Percentiles rank a stretch among this genome's conserved stretches.
Conservation (phyloP, 2,329 filamentous ascomycete species). For the Fonsecaea nubica region DNA sequence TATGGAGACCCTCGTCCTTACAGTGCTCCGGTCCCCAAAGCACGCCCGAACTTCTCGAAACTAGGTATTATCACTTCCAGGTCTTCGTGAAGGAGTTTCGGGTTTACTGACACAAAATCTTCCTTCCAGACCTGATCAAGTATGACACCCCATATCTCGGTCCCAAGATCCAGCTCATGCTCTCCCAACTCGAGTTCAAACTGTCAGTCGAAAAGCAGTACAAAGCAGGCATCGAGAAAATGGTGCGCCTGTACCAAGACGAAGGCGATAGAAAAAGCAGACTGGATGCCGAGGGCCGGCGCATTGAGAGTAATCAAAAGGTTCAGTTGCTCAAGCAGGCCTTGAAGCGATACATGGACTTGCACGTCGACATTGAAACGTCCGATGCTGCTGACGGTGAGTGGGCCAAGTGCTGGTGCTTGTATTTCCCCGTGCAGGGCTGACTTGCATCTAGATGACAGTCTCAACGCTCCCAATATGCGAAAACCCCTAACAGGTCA, state of each 20-base stretch:
- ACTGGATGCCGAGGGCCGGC: constrained; percentile 85
- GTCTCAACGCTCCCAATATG: constrained; percentile 91
- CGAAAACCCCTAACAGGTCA: constrained; percentile 95
- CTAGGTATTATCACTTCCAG: constrained; percentile 68
- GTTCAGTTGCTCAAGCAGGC: constrained; percentile 95
- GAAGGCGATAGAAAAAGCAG: constrained; percentile 96
- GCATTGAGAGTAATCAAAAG: constrained; percentile 96
- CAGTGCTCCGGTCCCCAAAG: constrained; percentile 68
- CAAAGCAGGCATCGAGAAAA: constrained; percentile 98
- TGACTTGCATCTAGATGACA: constrained; percentile 72
- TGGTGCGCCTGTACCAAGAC: constrained; percentile 97
- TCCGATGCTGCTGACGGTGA: constrained; percentile 80
- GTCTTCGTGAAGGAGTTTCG: background rate
- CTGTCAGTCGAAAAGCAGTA: constrained; percentile 98
- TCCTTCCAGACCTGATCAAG: constrained; percentile 84
- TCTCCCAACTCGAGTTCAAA: constrained; percentile 98
- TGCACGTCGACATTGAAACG: constrained; percentile 90
- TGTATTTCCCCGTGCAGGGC: background rate
- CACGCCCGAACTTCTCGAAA: constrained; percentile 91
- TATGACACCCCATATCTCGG: constrained; percentile 95
- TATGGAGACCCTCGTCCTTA: constrained; percentile 76
- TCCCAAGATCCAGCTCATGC: constrained; percentile 97
- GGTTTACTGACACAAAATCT: constrained; percentile 3
- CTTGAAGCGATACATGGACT: constrained; percentile 93
- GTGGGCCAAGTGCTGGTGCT: constrained; percentile 41